Evolutionary conservation across 108 stramenopile genomes (phyloP).

Genomic region (Stephanodiscus triporus): DNA sequence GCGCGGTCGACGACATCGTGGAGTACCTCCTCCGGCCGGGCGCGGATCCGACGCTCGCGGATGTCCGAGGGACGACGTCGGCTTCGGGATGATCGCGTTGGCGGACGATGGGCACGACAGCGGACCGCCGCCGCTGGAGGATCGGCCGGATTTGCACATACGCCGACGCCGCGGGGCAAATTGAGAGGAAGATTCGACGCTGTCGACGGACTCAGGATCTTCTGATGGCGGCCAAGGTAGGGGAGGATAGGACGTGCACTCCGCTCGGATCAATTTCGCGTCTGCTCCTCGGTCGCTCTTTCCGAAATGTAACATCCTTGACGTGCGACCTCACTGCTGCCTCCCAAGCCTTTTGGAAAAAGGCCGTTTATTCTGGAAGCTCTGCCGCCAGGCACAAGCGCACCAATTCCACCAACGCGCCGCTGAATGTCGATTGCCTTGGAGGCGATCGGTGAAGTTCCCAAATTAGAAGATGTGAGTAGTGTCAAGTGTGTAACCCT

Average conservation of each 20-base stretch:
- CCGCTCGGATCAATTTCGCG: too few relatives aligned
- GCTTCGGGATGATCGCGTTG: too few relatives aligned
- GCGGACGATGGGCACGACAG: background rate
- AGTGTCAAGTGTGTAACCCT: too few relatives aligned
- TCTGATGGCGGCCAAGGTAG: constrained; percentile 11
- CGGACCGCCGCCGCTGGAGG: background rate
- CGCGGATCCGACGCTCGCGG: constrained; percentile 34
- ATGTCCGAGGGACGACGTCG: constrained; percentile 24
- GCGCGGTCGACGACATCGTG: constrained; percentile 19
- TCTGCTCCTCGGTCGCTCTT: too few relatives aligned
- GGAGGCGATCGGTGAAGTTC: constrained; percentile 1
- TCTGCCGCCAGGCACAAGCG: constrained; percentile 10
- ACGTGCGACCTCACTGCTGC: too few relatives aligned
- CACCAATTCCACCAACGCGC: constrained; percentile 11
- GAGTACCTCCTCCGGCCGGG: constrained; percentile 31
- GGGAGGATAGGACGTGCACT: too few relatives aligned
- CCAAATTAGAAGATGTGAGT: constrained; percentile 6
- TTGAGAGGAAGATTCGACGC: constrained; percentile 12
- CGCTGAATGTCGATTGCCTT: constrained; percentile 3
- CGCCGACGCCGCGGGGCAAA: constrained; percentile 9
- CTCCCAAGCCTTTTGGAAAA: constrained; percentile 23
- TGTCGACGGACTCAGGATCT: constrained; percentile 20
- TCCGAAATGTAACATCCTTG: too few relatives aligned
- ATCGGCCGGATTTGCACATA: constrained; percentile 22
- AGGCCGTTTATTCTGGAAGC: constrained; percentile 10